phyloP scores from a whole-genome alignment of 768 basidiomycete species.

The Lactarius tabidus region DNA sequence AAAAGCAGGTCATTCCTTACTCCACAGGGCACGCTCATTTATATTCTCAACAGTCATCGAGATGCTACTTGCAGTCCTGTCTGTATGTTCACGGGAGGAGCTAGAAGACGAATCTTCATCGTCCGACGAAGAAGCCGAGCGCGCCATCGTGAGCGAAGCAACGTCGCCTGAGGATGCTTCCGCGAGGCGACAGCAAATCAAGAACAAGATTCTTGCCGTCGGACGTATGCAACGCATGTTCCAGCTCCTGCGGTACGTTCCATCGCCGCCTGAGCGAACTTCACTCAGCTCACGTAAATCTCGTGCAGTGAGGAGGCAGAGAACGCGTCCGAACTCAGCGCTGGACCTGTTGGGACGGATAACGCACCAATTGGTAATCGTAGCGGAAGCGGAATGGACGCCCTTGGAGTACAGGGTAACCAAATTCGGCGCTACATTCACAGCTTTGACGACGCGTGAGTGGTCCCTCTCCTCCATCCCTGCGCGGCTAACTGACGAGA shows the following conservation, averaged over 20 bases:
- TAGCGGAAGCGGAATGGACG: constrained; percentile 46
- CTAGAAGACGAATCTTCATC: constrained; percentile 63
- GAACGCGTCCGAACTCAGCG: constrained; percentile 62
- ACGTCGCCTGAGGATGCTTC: constrained; percentile 41
- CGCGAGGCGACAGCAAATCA: constrained; percentile 72
- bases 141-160: constrained; percentile 10
- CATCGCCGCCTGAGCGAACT: neutral
- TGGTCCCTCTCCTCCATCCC: constrained; percentile 20
- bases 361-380: constrained; percentile 26
- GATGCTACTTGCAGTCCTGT: constrained; percentile 95
- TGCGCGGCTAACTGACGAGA: neutral
- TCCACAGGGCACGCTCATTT: neutral
- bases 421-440: constrained; percentile 59
- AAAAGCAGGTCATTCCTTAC: constrained; percentile 64
- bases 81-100: constrained; percentile 95
- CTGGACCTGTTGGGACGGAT: constrained; percentile 35
- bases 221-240: constrained; percentile 90
- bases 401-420: constrained; percentile 58
- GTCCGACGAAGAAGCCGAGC: constrained; percentile 37
- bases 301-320: constrained; percentile 68
- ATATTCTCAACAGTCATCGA: constrained; percentile 67
- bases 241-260: constrained; percentile 74
- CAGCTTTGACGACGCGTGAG: constrained; percentile 74
- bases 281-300: neutral
- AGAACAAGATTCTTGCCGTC: constrained; percentile 91